These are phyloP conservation scores for Arabis alpina DNA, from an alignment of 345 rosid species.

Conservation along the genomic window DNA sequence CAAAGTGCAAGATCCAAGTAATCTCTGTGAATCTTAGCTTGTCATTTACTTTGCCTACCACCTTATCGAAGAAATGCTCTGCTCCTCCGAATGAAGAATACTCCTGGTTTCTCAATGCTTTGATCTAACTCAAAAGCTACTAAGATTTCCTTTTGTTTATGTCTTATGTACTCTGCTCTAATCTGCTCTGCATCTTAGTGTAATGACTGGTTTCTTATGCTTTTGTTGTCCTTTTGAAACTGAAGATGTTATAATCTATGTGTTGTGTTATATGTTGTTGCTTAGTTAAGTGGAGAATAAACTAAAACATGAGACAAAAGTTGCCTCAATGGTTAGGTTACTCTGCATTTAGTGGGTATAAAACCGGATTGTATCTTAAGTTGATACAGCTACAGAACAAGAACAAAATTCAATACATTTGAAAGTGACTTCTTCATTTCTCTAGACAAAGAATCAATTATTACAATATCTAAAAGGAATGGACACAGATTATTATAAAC, in stretches of 20 bases:
- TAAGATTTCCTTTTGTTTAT: constrained; percentile 1
- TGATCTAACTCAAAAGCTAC: background rate
- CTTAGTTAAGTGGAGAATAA: too few species aligned
- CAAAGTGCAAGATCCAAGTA: constrained; percentile 34
- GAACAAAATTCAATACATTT: too few species aligned
- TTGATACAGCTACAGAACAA: too few species aligned
- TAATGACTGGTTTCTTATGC: background rate
- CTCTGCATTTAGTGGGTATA: too few species aligned
- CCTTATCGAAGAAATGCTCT: constrained; percentile 11
- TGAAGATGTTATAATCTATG: background rate
- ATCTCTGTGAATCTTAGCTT: constrained; percentile 26
- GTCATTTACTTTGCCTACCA: constrained; percentile 16
- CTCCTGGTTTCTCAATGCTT: constrained; percentile 1
- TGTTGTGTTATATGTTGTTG: background rate
- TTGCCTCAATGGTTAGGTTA: too few species aligned
- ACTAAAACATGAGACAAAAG: too few species aligned
- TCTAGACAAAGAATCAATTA: too few species aligned
- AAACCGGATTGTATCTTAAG: too few species aligned
- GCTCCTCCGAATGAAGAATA: constrained; percentile 24
- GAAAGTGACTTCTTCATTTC: too few species aligned
- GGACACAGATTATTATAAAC: too few species aligned
- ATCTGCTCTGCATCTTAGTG: background rate
- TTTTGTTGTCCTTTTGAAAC: constrained; percentile 3
- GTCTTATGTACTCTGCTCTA: background rate
- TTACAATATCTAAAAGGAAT: too few species aligned